Base-by-base conservation (phyloP, 2,329 filamentous ascomycete genomes). In the Albophoma yamanashiensis region DNA sequence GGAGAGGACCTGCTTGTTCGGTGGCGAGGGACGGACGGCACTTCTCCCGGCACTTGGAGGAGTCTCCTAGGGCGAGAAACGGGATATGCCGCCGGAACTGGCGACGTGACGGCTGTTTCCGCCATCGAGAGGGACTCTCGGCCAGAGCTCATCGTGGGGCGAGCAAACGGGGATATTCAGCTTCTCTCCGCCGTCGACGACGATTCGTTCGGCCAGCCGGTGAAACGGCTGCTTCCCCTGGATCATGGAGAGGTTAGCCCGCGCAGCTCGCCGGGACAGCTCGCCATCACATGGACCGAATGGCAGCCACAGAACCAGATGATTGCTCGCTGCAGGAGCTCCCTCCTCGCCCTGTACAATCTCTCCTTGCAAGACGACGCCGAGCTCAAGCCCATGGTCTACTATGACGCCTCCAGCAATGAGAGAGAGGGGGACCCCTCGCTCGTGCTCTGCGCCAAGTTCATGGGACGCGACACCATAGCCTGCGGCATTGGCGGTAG, bases 1-100 rank as follows among this genome's bases (percentile, higher is more conserved):
- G 81, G 82, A 0, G 79, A 83, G 67, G 75, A 82, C 34, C 66
- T 84, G 36, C 69, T 81, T 6, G 74, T 77, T 3, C 71, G 79
- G 27, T 69, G 73, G 34, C 75, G 75, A 25, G 66, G 71, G 17
- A 69, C 65, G 14, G 63, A 64, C 7, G 68, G 62, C 4, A 63
- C 43, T 59, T 57, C 52, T 34, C 56, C 27, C 25, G 68, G 68
- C 60, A 53, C 62, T 1, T 81, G 79, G 79, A 66, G 71, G 8
- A 67, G 68, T 12, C 62, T 76, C 1, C 64, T 70, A 45, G 82
- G 81, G 1, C 66, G 69, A 15, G 63, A 69, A 0, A 61, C 67
- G 8, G 78, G 76, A 0, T 79, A 78, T 62, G 59, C 62, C 17
- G 67, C 76, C 1, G 81, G 80, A 0, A 75, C 69, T 38, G 81